A percentile compares a stretch with the other conserved stretches of the same genome.
Conservation (phyloP, 2,329 filamentous ascomycete genomes). For the Scedosporium apiospermum region DNA sequence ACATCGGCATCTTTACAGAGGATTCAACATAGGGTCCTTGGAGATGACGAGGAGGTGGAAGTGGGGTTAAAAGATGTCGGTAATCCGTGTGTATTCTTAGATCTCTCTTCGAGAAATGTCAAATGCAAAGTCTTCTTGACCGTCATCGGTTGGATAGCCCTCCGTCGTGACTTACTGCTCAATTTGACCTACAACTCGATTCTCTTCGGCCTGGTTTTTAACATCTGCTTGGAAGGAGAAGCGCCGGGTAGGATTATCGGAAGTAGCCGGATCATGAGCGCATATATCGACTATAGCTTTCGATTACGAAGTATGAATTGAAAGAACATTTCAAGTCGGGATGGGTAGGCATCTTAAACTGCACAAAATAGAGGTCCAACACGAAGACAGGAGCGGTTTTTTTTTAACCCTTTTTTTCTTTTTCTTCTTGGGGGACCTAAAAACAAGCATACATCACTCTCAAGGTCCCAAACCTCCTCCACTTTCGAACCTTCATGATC, state of each 20-base stretch:
- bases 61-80: constrained; percentile 9
- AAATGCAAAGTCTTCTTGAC: not conserved
- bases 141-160: not conserved
- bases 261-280: too few relatives aligned
- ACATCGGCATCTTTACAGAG: not conserved
- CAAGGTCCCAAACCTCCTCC: too few relatives aligned
- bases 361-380: too few relatives aligned
- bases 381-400: not conserved
- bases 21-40: not conserved
- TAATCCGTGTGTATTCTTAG: constrained; percentile 5
- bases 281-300: too few relatives aligned
- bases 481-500: too few relatives aligned
- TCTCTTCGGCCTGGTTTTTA: too few relatives aligned
- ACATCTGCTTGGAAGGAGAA: too few relatives aligned
- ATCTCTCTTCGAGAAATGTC: constrained; percentile 2
- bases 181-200: not conserved
- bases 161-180: not conserved
- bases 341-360: too few relatives aligned
- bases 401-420: constrained; percentile 3
- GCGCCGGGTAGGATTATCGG: too few relatives aligned
- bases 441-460: too few relatives aligned
- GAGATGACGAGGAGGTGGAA: not conserved
- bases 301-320: too few relatives aligned
- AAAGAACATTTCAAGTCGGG: too few relatives aligned
- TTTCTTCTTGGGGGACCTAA: not conserved